Conservation (phyloP, 768 basidiomycete genomes). For the Sarcomyxa edulis region DNA sequence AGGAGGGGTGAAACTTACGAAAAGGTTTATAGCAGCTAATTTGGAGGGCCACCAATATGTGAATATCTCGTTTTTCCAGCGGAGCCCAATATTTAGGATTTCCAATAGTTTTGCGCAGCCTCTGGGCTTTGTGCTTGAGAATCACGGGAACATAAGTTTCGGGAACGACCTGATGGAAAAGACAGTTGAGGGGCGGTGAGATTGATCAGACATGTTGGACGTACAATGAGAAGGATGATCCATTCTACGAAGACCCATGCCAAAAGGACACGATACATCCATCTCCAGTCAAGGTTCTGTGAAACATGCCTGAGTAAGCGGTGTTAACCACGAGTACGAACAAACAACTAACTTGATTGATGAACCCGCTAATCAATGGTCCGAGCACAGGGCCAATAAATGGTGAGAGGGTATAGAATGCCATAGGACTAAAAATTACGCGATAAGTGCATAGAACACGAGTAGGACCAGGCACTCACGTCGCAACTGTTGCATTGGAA, state of each 20-base stretch:
- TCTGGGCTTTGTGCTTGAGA: slow-evolving; percentile 50
- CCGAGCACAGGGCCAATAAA: slow-evolving; percentile 50
- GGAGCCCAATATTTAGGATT: slow-evolving; percentile 53
- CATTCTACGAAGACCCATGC: slow-evolving; percentile 65
- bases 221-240: slow-evolving; percentile 44
- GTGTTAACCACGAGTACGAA: no score
- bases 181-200: neutral
- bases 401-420: slow-evolving; percentile 48
- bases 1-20: slow-evolving; percentile 34
- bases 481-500: slow-evolving; percentile 49
- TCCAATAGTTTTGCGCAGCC: slow-evolving; percentile 48
- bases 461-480: slow-evolving; percentile 30
- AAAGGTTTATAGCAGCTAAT: slow-evolving; percentile 70
- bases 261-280: slow-evolving; percentile 69
- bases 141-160: slow-evolving; percentile 70
- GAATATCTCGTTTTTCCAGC: slow-evolving; percentile 44
- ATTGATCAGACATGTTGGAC: slow-evolving; percentile 9
- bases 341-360: slow-evolving; percentile 5
- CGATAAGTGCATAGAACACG: neutral
- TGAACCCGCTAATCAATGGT: slow-evolving; percentile 55
- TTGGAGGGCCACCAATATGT: slow-evolving; percentile 40
- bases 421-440: slow-evolving; percentile 34
- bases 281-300: slow-evolving; percentile 60
- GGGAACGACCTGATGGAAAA: slow-evolving; percentile 45
- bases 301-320: slow-evolving; percentile 6